Percentiles rank a stretch among this genome's conserved stretches.
phyloP scores from a whole-genome alignment of 148 eudicot species.

The Limonium bicolor region DNA sequence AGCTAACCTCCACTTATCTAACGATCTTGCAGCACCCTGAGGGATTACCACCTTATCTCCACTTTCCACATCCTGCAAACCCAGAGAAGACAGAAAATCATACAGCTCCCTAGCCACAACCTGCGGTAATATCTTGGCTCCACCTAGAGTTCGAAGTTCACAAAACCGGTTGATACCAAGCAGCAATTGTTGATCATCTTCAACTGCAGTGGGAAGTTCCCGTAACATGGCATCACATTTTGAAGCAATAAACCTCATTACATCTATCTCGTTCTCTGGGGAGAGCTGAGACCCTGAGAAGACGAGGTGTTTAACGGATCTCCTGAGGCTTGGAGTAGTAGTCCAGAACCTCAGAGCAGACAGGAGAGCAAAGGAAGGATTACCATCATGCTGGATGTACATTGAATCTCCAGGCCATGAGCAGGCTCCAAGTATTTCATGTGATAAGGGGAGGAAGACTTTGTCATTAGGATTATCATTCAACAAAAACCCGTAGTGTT shows the following conservation, averaged over 20 bases:
- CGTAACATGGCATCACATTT: slow-evolving; percentile 27
- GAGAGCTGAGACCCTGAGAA: slow-evolving; percentile 57
- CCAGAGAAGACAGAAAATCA: slow-evolving; percentile 23
- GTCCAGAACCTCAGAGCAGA: slow-evolving; percentile 64
- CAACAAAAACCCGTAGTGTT: slow-evolving; percentile 86
- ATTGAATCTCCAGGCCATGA: slow-evolving; percentile 68
- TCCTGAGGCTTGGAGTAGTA: slow-evolving; percentile 51
- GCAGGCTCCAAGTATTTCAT: slow-evolving; percentile 35
- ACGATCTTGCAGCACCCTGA: slow-evolving; percentile 16
- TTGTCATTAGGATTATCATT: slow-evolving; percentile 68
- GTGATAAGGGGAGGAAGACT: slow-evolving; percentile 47
- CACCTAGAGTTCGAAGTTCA: slow-evolving; percentile 9
- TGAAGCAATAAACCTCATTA: slow-evolving; percentile 40
- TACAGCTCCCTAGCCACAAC: slow-evolving; percentile 22
- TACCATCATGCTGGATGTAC: slow-evolving; percentile 56
- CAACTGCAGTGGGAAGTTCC: slow-evolving; percentile 39
- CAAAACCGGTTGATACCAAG: slow-evolving; percentile 25
- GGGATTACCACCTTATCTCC: not conserved
- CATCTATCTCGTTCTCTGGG: slow-evolving; percentile 41
- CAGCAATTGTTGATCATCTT: slow-evolving; percentile 40
- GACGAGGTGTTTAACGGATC: slow-evolving; percentile 35
- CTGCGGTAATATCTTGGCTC: slow-evolving; percentile 9
- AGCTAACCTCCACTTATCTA: slow-evolving; percentile 61
- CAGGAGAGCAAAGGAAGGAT: slow-evolving; percentile 66
- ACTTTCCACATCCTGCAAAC: slow-evolving; percentile 11